Base-by-base conservation (phyloP, 306 rosid genomes). In the Nissolia schottii region DNA sequence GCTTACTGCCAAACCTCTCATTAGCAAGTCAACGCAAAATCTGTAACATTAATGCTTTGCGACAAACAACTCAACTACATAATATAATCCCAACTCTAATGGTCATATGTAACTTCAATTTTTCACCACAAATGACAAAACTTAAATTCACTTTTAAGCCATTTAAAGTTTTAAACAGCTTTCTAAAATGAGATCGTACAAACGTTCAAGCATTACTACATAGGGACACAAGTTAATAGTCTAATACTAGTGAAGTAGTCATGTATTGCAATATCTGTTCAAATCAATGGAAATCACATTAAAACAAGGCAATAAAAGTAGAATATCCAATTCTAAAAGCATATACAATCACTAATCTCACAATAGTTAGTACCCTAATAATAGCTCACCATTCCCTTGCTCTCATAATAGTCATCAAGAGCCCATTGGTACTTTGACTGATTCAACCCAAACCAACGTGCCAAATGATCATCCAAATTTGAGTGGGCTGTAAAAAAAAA, bases 381-480 rank as follows among this genome's bases (percentile, higher is more conserved):
- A 55, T 28, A 41, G 61, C 93, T 91, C 81, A 95, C 99, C 92
- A 71, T 41, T 79, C 93, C 99, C 85, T 95, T 95, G 86, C 75
- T 89, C 86, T 95, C 97, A 27, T 86, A 89, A 77, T 89, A 95
- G 73, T 95, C 97, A 82, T 95, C 96, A 37, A 95, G 85, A 23
- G 99, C 99, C 99, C 99, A 95, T 71, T 95, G 99, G 74, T 95
- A 95, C 80, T 89, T 95, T 7, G 99, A 95, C 77, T 95, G 99
- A 77, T 95, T 88, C 77, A 95, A 78, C 64, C 99, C 99, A 79
- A 95, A 91, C 99, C 99, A 95, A 16, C 99, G 93, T 14, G 97
- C 99, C 85, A 95, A 81, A 80, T 91, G 97, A 71, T 89, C 99
- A 71, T 95, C 99, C 85, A 95, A 85, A 83, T 87, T 91, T 12